A percentile compares a stretch with the other conserved stretches of the same genome.
These are phyloP conservation scores for Acorus gramineus DNA, from an alignment of 106 monocot species.

Conservation along the genomic window DNA sequence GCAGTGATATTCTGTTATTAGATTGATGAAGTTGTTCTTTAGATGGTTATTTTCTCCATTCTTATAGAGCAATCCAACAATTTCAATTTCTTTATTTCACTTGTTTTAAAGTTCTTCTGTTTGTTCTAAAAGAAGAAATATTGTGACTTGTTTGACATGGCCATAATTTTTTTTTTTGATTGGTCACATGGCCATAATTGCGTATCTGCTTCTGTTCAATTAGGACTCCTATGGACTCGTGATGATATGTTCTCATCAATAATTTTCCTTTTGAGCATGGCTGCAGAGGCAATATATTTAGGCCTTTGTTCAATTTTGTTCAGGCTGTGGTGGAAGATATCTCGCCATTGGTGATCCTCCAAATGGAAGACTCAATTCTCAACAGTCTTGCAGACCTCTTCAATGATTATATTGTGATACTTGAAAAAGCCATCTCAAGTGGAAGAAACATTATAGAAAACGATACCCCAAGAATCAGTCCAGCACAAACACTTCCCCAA, in stretches of 20 bases:
- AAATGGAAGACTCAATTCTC: conserved; percentile 29
- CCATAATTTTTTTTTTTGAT: too few species aligned
- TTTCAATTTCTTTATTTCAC: not conserved
- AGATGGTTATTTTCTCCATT: not conserved
- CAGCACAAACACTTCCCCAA: conserved; percentile 13
- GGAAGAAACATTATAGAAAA: conserved; percentile 8
- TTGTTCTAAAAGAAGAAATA: not conserved
- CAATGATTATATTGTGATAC: conserved; percentile 23
- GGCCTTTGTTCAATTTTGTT: conserved; percentile 1
- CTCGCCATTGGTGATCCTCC: conserved; percentile 19
- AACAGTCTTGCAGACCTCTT: conserved; percentile 25
- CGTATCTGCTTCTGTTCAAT: too few species aligned
- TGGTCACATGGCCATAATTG: too few species aligned
- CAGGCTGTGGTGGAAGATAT: conserved; percentile 30
- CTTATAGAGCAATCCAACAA: not conserved
- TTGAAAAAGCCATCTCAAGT: conserved; percentile 25
- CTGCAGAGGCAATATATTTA: too few species aligned
- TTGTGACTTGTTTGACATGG: too few species aligned
- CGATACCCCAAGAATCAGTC: conserved; percentile 8
- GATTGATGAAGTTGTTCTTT: too few species aligned
- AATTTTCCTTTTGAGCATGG: too few species aligned
- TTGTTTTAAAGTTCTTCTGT: not conserved
- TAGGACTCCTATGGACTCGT: too few species aligned
- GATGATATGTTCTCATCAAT: too few species aligned
- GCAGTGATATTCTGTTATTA: too few species aligned